Base-by-base conservation (phyloP, 1,139 yeast species). In the Barnettozyma hawaiiensis region DNA sequence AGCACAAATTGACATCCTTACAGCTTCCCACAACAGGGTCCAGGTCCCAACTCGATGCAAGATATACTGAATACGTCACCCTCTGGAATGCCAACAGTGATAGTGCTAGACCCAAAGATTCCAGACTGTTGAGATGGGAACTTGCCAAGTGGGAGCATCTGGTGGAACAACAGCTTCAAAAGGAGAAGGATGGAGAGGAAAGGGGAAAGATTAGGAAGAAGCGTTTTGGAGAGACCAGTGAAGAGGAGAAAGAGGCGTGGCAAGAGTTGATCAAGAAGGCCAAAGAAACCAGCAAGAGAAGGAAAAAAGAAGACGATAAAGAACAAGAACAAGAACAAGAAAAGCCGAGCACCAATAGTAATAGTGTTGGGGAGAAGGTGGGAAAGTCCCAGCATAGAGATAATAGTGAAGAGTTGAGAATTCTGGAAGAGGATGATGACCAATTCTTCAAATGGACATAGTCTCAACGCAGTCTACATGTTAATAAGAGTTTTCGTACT, bases 61-160 rank as follows among this genome's bases (percentile, higher is more conserved):
- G 97, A 37, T 85, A 84, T 58, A 79, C 79, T 47, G 95, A 90
- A 50, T 90, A 81, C 67, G 78, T 85, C 47, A 78, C 83, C 29
- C 59, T 89, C 14, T 85, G 81, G 78, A 90, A 90, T 56, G 82
- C 96, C 15, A 89, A 89, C 55, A 71, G 81, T 40, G 97, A 89
- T 57, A 74, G 89, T n/a, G 68, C 75, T 39, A 69, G 69, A 23
- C 97, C 96, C 0, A 75, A 75, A 5, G 63, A 76, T 16, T 79
- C 76, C 23, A 63, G 66, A 36, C 73, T 75, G 5, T 59, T 90
- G 37, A 65, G 76, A 40, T 75, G 72, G 44, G 74, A 73, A 46
- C 65, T 90, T 39, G 63, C 65, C 23, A 77, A 76, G 52, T 85
- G 96, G 96, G 97, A 90, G 54, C 58, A 67, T 11, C 52, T 42